Conservation (phyloP, 2,329 filamentous ascomycete genomes). For the Conoideocrella luteorostrata region DNA sequence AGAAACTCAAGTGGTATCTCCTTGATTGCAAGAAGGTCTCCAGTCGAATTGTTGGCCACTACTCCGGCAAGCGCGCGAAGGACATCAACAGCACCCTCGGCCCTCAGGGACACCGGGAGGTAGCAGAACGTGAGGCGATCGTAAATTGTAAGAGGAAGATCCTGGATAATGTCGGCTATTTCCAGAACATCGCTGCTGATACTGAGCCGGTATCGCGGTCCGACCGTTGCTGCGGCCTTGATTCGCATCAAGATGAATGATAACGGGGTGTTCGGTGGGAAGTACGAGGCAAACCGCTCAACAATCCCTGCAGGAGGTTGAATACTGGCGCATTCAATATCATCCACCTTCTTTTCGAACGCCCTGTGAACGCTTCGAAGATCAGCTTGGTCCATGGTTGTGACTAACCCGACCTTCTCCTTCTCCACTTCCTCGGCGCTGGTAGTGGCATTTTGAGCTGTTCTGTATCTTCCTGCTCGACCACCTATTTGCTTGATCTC, state of each 20-base stretch:
- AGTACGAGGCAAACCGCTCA: conserved; percentile 73
- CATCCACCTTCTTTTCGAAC: conserved; percentile 57
- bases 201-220: conserved; percentile 61
- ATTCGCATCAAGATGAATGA: conserved; percentile 75
- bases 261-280: conserved; percentile 73
- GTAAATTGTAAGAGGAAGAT: conserved; percentile 58
- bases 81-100: conserved; percentile 39
- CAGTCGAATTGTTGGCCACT: conserved; percentile 60
- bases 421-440: conserved; percentile 11
- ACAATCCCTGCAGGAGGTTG: conserved; percentile 65
- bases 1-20: conserved; percentile 68
- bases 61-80: conserved; percentile 60
- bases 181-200: conserved; percentile 52
- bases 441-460: conserved; percentile 37
- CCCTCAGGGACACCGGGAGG: conserved; percentile 57
- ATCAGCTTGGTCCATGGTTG: conserved; percentile 68
- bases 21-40: conserved; percentile 64
- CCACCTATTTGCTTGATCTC: conserved; percentile 95
- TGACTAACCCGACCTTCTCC: conserved; percentile 65
- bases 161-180: conserved; percentile 70
- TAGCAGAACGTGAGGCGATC: conserved; percentile 73
- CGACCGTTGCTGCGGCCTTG: conserved; percentile 59
- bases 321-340: conserved; percentile 66
- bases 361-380: conserved; percentile 54
- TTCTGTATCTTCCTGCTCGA: conserved; percentile 79